phyloP scores from a whole-genome alignment of 129 eudicot genomes.

The Lonicera japonica region DNA sequence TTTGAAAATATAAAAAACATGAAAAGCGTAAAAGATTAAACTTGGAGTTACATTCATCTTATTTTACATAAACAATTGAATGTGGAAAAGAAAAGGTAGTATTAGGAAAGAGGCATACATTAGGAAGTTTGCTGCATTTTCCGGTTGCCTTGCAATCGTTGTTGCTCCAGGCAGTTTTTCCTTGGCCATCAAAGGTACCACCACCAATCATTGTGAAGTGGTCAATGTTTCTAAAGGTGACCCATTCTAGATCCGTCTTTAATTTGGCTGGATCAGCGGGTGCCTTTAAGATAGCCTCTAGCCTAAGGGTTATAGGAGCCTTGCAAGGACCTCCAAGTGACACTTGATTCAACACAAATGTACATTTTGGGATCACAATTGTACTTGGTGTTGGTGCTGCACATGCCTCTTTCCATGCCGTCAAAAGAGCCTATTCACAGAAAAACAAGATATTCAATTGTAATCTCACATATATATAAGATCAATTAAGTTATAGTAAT shows the following conservation, averaged over 20 bases:
- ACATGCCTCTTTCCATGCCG: slow-evolving; percentile 17
- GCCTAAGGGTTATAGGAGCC: slow-evolving; percentile 1
- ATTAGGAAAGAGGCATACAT: slow-evolving; percentile 14
- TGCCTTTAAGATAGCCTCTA: slow-evolving; percentile 19
- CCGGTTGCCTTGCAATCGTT: slow-evolving; percentile 26
- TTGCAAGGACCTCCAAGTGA: slow-evolving; percentile 24
- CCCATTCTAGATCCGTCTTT: slow-evolving; percentile 18
- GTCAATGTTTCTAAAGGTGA: slow-evolving; percentile 16
- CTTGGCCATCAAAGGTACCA: slow-evolving; percentile 45
- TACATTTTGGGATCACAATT: slow-evolving; percentile 17
- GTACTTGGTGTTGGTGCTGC: slow-evolving; percentile 3
- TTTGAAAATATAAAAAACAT: no score
- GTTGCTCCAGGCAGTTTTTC: slow-evolving; percentile 26
- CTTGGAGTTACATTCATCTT: no score
- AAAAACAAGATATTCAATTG: no score
- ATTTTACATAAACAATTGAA: neutral
- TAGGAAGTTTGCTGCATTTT: slow-evolving; percentile 25
- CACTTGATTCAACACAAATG: neutral
- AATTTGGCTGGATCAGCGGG: neutral
- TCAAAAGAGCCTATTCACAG: neutral
- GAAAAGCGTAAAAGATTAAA: neutral
- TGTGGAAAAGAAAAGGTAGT: neutral
- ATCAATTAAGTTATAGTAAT: no score
- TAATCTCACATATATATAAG: no score
- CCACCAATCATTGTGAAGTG: slow-evolving; percentile 24